These are phyloP conservation scores for Perkinsus olseni DNA, from an alignment of 169 alveolate species.

Conservation along the genomic window DNA sequence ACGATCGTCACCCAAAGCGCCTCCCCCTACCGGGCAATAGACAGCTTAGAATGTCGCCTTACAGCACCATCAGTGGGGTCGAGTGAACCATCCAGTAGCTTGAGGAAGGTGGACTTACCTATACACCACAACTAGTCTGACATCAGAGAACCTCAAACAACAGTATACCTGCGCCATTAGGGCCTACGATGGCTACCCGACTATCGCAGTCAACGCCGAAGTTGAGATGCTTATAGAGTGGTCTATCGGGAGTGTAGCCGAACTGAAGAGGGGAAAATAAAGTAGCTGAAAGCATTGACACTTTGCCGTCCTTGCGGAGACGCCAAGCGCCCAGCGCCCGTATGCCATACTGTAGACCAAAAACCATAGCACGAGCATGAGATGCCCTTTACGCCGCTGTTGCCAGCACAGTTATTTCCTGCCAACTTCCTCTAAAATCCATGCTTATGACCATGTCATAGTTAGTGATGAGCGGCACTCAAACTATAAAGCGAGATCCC, in stretches of 20 bases:
- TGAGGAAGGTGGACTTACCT: slow-evolving; percentile 73
- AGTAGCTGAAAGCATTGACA: neutral
- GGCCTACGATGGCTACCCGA: slow-evolving; percentile 75
- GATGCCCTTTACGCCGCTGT: no score
- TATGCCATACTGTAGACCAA: no score
- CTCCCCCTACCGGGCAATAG: slow-evolving; percentile 48
- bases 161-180: slow-evolving; percentile 59
- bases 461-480: no score
- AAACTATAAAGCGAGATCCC: no score
- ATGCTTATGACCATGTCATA: no score
- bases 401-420: no score
- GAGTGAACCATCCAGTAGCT: slow-evolving; percentile 59
- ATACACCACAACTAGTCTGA: no score
- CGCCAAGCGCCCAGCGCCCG: no score
- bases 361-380: no score
- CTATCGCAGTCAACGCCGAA: slow-evolving; percentile 53
- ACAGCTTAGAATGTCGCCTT: slow-evolving; percentile 58
- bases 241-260: neutral
- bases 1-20: no score
- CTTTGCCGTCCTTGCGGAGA: no score
- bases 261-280: neutral
- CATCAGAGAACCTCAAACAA: slow-evolving; percentile 1
- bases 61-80: slow-evolving; percentile 58
- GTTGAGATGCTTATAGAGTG: slow-evolving; percentile 27
- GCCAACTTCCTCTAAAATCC: no score